Conservation (phyloP, 441 rosid genomes). For the Aleurites moluccanus region DNA sequence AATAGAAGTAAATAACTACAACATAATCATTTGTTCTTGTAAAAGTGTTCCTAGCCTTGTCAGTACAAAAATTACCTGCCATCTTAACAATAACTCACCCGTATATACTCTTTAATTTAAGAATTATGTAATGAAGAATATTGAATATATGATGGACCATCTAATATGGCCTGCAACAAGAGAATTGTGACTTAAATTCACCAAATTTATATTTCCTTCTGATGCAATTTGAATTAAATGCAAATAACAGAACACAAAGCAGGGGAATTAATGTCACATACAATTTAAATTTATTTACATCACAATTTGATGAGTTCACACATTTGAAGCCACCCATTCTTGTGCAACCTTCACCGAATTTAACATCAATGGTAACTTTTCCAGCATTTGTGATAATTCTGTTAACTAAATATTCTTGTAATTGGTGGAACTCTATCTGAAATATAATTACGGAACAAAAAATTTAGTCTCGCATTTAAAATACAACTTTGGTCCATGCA, state of each 20-base stretch:
- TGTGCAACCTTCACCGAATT: conserved; percentile 48
- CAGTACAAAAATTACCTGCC: conserved; percentile 48
- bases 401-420: conserved; percentile 41
- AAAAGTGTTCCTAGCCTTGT: conserved; percentile 52
- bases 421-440: conserved; percentile 53
- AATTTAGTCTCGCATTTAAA: background rate
- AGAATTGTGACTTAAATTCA: background rate
- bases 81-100: conserved; percentile 41
- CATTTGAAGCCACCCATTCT: conserved; percentile 55
- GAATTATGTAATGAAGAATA: conserved; percentile 38
- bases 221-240: background rate
- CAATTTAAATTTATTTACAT: conserved; percentile 33
- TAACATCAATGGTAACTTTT: conserved; percentile 38
- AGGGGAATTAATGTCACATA: background rate
- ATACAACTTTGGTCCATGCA: background rate
- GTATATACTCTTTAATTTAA: conserved; percentile 21
- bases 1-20: conserved; percentile 40
- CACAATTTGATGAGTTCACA: conserved; percentile 49
- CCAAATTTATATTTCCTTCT: background rate
- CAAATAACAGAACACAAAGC: no score
- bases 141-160: conserved; percentile 43
- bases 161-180: conserved; percentile 36
- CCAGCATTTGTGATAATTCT: conserved; percentile 46
- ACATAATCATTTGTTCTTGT: conserved; percentile 45
- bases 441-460: background rate